A percentile compares a stretch with the other conserved stretches of the same genome.
These are phyloP conservation scores for Lentinula edodes DNA, from an alignment of 768 basidiomycete genomes.

Conservation along the genomic window DNA sequence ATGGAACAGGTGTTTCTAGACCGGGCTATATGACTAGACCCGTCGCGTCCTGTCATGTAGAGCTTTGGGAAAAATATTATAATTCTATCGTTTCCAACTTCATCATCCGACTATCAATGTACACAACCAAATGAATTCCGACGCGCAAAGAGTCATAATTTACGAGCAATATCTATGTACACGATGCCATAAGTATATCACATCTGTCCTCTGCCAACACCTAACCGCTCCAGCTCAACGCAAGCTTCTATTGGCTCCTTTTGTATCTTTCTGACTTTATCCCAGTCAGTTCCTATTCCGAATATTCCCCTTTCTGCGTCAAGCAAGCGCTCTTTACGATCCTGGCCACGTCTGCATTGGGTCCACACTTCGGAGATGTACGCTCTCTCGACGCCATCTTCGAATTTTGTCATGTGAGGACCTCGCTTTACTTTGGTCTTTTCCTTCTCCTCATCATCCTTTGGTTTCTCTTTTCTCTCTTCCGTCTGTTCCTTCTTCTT, in stretches of 20 bases:
- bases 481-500: slow-evolving; percentile 16
- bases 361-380: slow-evolving; percentile 69
- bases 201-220: background rate
- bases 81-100: background rate
- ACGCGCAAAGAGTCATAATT: background rate
- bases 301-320: slow-evolving; percentile 83
- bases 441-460: slow-evolving; percentile 24
- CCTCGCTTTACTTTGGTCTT: slow-evolving; percentile 23
- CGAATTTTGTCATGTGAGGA: slow-evolving; percentile 56
- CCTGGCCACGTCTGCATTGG: slow-evolving; percentile 66
- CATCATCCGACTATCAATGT: background rate
- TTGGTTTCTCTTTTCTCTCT: background rate
- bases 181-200: background rate
- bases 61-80: too few species aligned
- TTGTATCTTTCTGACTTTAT: slow-evolving; percentile 73
- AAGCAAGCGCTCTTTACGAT: slow-evolving; percentile 62
- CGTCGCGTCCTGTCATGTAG: too few species aligned
- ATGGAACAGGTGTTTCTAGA: background rate
- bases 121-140: background rate
- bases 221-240: slow-evolving; percentile 61
- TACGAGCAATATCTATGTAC: background rate
- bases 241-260: slow-evolving; percentile 70
- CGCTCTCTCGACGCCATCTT: slow-evolving; percentile 66
- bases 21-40: slow-evolving; percentile 5
- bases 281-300: slow-evolving; percentile 90